Conservation (phyloP, 2,329 filamentous ascomycete species). For the Claviceps pusilla region DNA sequence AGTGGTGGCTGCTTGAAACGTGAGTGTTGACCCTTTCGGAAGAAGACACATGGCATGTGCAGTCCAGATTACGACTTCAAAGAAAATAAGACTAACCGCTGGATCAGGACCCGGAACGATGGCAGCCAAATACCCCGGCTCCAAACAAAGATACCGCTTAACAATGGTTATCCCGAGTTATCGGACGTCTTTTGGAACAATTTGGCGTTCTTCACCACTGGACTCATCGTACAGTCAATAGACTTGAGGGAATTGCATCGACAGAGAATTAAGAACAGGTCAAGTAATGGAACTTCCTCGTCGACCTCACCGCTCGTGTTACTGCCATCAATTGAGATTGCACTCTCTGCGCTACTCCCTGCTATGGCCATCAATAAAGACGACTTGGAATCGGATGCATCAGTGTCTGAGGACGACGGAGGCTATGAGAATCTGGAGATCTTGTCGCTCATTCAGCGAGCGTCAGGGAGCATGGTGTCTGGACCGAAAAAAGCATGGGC, state of each 20-base stretch:
- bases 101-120: slow-evolving; percentile 10
- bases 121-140: slow-evolving; percentile 14
- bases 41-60: neutral
- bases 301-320: slow-evolving; percentile 28
- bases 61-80: slow-evolving; percentile 6
- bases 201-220: slow-evolving; percentile 34
- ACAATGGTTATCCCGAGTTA: slow-evolving; percentile 27
- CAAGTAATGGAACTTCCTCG: slow-evolving; percentile 20
- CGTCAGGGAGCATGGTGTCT: slow-evolving; percentile 8
- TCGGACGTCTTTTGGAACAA: slow-evolving; percentile 37
- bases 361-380: slow-evolving; percentile 17
- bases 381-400: slow-evolving; percentile 6
- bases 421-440: slow-evolving; percentile 9
- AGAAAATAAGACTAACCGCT: neutral
- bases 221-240: slow-evolving; percentile 35
- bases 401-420: slow-evolving; percentile 2
- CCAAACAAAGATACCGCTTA: slow-evolving; percentile 28
- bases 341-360: slow-evolving; percentile 31
- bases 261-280: slow-evolving; percentile 26
- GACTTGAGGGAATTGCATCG: slow-evolving; percentile 33
- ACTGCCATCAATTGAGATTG: slow-evolving; percentile 33
- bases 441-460: slow-evolving; percentile 11
- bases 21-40: slow-evolving; percentile 19
- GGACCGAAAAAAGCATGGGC: slow-evolving; percentile 35
- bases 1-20: slow-evolving; percentile 62